Evolutionary conservation across 116 monocot genomes (phyloP).

Genomic region (Trichopus zeylanicus): DNA sequence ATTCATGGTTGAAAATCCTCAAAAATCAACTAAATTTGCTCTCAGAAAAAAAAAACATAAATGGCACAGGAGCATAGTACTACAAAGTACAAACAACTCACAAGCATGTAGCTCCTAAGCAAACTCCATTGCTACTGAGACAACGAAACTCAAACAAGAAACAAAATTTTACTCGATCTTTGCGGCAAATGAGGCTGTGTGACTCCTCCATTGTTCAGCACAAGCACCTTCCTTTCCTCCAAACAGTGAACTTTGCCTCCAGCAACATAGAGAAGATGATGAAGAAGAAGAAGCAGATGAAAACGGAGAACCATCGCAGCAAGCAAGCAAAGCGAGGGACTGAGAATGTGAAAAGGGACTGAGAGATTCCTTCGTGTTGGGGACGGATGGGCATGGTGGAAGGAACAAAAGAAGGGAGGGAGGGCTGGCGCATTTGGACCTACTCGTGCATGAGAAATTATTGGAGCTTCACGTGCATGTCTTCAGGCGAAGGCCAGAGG

Average conservation of each 20-base stretch:
- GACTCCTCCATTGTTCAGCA: constrained; percentile 5
- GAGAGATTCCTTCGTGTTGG: constrained; percentile 34
- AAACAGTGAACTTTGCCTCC: neutral
- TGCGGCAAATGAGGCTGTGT: constrained; percentile 1
- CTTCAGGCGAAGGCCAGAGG: neutral
- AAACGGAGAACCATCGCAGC: neutral
- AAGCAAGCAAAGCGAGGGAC: neutral
- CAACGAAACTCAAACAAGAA: no score
- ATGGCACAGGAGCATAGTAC: no score
- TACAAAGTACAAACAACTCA: no score
- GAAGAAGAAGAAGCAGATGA: constrained; percentile 1
- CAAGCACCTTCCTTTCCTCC: constrained; percentile 17
- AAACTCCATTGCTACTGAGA: no score
- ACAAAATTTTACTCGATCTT: constrained; percentile 47
- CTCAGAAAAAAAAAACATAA: no score
- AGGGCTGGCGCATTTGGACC: constrained; percentile 39
- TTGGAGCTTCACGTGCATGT: constrained; percentile 79
- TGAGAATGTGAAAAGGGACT: neutral
- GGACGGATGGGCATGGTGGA: constrained; percentile 26
- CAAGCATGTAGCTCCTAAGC: no score
- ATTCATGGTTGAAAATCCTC: no score
- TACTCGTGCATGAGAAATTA: constrained; percentile 61
- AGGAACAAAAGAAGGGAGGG: constrained; percentile 51
- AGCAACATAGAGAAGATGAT: neutral
- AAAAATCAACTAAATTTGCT: no score